These are phyloP conservation scores for Suhomyces atakaporum DNA, from an alignment of 1,139 yeast genomes.

Conservation along the genomic window DNA sequence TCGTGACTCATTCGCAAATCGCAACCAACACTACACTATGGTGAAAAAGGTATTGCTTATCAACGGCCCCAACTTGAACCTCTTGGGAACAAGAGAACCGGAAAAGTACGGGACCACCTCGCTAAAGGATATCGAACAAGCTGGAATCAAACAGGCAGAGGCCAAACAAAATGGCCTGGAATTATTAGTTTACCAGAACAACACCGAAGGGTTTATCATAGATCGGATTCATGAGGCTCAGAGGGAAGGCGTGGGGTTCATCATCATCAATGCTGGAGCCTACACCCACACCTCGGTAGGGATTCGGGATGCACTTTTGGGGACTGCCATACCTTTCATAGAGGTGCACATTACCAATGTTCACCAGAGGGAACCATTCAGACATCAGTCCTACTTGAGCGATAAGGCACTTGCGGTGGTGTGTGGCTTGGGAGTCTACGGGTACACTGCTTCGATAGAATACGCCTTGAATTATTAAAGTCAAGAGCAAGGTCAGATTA, in stretches of 20 bases:
- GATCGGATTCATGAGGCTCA: constrained; percentile 50
- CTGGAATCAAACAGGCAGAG: constrained; percentile 39
- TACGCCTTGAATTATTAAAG: constrained; percentile 42
- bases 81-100: constrained; percentile 52
- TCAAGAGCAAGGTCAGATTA: neutral
- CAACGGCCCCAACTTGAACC: constrained; percentile 51
- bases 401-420: constrained; percentile 52
- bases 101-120: constrained; percentile 52
- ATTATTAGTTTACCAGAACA: constrained; percentile 39
- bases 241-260: constrained; percentile 39
- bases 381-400: constrained; percentile 50
- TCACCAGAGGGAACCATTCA: constrained; percentile 51
- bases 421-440: constrained; percentile 51
- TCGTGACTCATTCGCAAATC: too few species aligned
- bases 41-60: constrained; percentile 44
- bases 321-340: constrained; percentile 49
- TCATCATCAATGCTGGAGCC: constrained; percentile 54
- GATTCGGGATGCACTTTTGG: constrained; percentile 49
- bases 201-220: constrained; percentile 50
- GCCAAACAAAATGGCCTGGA: constrained; percentile 35
- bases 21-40: constrained; percentile 35
- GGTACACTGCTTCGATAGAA: constrained; percentile 51
- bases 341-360: constrained; percentile 54
- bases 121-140: constrained; percentile 41
- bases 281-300: constrained; percentile 54